Base-by-base conservation (phyloP, 1,139 yeast species). In the Geotrichum klebahnii region DNA sequence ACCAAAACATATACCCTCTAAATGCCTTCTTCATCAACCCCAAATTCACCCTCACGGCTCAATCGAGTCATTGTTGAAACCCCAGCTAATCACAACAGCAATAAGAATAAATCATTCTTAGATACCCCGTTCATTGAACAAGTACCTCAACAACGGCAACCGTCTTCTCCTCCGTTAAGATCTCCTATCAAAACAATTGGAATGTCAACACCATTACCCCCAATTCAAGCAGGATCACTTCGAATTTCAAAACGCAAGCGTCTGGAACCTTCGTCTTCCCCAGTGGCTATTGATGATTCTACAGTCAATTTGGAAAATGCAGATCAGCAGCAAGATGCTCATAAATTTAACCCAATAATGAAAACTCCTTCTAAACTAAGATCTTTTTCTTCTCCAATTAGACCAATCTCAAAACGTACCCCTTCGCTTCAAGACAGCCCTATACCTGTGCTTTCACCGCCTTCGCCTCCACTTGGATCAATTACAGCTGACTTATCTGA, bases 371-470 rank as follows among this genome's bases (percentile, higher is more conserved):
- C 57, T 8, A 63, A 63, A 38, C 53, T 48, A 28, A 50, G 66
- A 23, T 59, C 64, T 3, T 55, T 61, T 33, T 57, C 65, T 5
- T 55, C 61, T 5, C 66, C 66, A 2, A 44, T 54, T 6, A 23
- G 45, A 23, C 38, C 37, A 14, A 22, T 26, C 8, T 24, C 42
- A 55, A 52, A 31, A 46, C 54, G 46, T 19, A 60, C 66, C 2
- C 67, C 67, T 4, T 64, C 67, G 19, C 49, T 64, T 20, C 60
- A 58, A 43, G 67, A 64, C 45, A 47, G 59, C 29, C 67, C 67
- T 1, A 61, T 64, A 14, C 67, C 67, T 1, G 60, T 58, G 12
- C 53, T 64, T 19, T 60, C 66, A 9, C 67, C 45, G 5, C 45
- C 52, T 10, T 66, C 66, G 3, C 44, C 57, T 10, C 51, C 55